These are phyloP conservation scores for Thalia dealbata DNA, from an alignment of 176 grass and related monocot species.

Conservation along the genomic window DNA sequence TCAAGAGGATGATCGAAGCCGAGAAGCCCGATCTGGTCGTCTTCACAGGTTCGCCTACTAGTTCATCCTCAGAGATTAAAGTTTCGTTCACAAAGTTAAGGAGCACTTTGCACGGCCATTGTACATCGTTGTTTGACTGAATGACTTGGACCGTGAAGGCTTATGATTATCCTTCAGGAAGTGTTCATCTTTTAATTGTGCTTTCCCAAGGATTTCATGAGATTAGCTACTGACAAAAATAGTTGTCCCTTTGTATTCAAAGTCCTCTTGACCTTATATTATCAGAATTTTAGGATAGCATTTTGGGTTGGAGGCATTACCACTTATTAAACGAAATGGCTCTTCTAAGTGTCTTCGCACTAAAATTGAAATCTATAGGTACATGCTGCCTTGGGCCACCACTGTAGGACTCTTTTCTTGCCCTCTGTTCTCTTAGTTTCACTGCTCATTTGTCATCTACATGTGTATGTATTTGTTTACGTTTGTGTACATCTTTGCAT, in stretches of 20 bases:
- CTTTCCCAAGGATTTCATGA: background rate
- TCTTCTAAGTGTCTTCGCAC: too few species aligned
- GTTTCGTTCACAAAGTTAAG: background rate
- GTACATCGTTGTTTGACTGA: background rate
- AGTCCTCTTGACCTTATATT: background rate
- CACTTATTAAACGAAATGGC: too few species aligned
- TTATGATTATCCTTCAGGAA: background rate
- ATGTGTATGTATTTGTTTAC: background rate
- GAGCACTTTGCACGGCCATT: too few species aligned
- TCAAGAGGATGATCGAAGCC: constrained; percentile 57
- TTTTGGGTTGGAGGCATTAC: background rate
- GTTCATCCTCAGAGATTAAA: background rate
- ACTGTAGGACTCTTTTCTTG: too few species aligned
- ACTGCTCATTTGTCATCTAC: too few species aligned
- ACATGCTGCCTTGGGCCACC: too few species aligned
- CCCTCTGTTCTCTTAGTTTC: too few species aligned
- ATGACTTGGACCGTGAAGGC: background rate
- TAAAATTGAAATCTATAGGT: too few species aligned
- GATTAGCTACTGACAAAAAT: background rate
- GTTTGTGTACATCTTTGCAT: constrained; percentile 18
- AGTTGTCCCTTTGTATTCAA: background rate
- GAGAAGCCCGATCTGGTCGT: constrained; percentile 80
- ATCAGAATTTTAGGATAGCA: background rate
- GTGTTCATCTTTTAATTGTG: background rate
- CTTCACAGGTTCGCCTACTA: constrained; percentile 50